These are phyloP conservation scores for Flueggea neowawraea DNA, from an alignment of 441 rosid species.

Conservation along the genomic window DNA sequence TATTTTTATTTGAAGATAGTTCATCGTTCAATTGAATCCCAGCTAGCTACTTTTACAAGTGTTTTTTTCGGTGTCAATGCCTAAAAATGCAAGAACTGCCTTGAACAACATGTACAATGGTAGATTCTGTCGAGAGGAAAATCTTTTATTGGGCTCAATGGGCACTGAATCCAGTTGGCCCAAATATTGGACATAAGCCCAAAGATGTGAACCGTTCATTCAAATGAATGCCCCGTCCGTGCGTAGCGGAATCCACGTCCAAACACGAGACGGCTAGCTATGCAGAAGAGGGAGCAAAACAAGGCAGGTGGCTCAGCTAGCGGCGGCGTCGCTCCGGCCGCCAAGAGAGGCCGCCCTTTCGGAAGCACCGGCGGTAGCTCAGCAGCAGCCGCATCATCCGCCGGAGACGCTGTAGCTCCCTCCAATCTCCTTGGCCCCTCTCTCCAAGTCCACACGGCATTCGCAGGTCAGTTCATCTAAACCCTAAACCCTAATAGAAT, in stretches of 20 bases:
- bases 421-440: conserved; percentile 62
- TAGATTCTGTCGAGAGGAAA: too few species aligned
- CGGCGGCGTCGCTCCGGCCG: conserved; percentile 41
- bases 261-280: conserved; percentile 14
- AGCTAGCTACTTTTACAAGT: too few species aligned
- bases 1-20: too few species aligned
- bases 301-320: conserved; percentile 57
- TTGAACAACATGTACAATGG: too few species aligned
- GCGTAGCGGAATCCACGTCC: not conserved
- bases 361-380: conserved; percentile 43
- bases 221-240: too few species aligned
- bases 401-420: conserved; percentile 50
- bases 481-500: not conserved
- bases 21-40: too few species aligned
- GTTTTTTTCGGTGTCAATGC: too few species aligned
- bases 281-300: conserved; percentile 73
- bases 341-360: conserved; percentile 70
- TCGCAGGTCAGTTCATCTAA: conserved; percentile 47
- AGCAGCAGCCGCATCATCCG: conserved; percentile 2
- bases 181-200: too few species aligned
- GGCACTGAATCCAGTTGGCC: too few species aligned
- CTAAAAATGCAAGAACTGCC: too few species aligned
- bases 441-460: conserved; percentile 68
- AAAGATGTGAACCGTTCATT: too few species aligned
- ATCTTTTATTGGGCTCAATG: too few species aligned